These are phyloP conservation scores for Saccharomycopsis sp. DNA, from an alignment of 805 yeast genomes.

Conservation along the genomic window DNA sequence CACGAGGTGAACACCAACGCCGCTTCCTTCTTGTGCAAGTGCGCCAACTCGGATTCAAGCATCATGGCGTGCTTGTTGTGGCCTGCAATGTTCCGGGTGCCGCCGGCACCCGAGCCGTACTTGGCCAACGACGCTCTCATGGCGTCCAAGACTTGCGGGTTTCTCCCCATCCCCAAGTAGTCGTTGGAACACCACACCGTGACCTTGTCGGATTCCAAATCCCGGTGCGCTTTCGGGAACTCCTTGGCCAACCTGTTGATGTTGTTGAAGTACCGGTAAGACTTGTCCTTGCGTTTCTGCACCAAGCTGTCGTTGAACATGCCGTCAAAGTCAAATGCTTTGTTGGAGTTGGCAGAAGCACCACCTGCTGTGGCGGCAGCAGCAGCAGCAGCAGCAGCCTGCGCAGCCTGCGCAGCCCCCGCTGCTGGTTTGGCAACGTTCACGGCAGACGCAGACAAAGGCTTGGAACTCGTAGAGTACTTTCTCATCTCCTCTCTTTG, in stretches of 20 bases:
- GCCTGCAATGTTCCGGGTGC: conserved; percentile 98
- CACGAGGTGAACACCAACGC: conserved; percentile 94
- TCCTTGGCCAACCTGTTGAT: conserved; percentile 91
- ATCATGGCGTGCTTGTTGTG: conserved; percentile 85
- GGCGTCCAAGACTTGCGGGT: conserved; percentile 57
- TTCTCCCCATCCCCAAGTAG: conserved; percentile 89
- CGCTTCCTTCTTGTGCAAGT: conserved; percentile 88
- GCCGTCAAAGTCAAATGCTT: conserved; percentile 63
- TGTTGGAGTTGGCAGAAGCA: conserved; percentile 30
- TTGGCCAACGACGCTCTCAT: conserved; percentile 75
- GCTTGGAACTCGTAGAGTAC: conserved; percentile 29
- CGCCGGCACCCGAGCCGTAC: conserved; percentile 99
- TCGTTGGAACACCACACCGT: conserved; percentile 99
- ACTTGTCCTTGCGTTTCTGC: conserved; percentile 76
- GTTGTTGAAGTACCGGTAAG: conserved; percentile 94
- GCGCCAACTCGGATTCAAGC: conserved; percentile 80
- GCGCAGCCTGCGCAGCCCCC: conserved; percentile 24
- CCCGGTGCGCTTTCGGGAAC: conserved; percentile 88
- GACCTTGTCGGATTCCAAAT: conserved; percentile 67
- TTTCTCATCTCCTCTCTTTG: conserved; percentile 28
- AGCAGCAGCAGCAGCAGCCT: conserved; percentile 13
- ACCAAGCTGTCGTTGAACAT: conserved; percentile 56
- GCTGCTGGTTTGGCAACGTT: conserved; percentile 32
- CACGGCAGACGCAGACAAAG: conserved; percentile 26
- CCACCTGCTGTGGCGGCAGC: conserved; percentile 29